A percentile compares a stretch with the other conserved stretches of the same genome.
Conservation (phyloP, 495 filamentous ascomycete species). For the Aspergillus cavernicola region DNA sequence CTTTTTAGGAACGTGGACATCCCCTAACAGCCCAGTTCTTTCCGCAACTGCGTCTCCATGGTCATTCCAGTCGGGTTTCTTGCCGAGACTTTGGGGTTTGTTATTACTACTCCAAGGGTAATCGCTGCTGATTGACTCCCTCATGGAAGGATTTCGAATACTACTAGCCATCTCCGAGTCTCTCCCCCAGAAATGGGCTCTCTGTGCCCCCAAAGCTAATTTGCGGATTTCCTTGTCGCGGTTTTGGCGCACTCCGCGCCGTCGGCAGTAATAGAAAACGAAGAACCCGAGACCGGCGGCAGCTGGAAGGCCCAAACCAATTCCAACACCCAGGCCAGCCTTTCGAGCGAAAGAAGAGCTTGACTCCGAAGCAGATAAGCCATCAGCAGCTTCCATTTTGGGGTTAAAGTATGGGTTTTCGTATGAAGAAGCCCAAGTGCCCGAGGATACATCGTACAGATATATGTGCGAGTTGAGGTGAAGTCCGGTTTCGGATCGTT, state of each 20-base stretch:
- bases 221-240: conserved; percentile 53
- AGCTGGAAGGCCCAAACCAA: conserved; percentile 63
- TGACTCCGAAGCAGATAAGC: not conserved
- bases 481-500: conserved; percentile 30
- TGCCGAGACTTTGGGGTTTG: conserved; percentile 17
- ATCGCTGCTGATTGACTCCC: conserved; percentile 21
- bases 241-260: conserved; percentile 39
- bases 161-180: conserved; percentile 35
- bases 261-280: conserved; percentile 56
- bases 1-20: conserved; percentile 53
- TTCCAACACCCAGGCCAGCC: conserved; percentile 67
- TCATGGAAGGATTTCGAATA: conserved; percentile 31
- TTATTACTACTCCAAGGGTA: conserved; percentile 39
- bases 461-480: conserved; percentile 46
- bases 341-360: conserved; percentile 43
- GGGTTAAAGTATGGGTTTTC: conserved; percentile 44
- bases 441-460: conserved; percentile 78
- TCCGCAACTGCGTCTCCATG: conserved; percentile 40
- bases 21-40: conserved; percentile 52
- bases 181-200: conserved; percentile 39
- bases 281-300: conserved; percentile 47
- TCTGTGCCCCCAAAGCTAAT: conserved; percentile 47
- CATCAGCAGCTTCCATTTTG: not conserved
- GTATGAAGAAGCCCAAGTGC: conserved; percentile 67
- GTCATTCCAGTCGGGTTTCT: conserved; percentile 27